Conservation (phyloP, 2,329 filamentous ascomycete species). For the Clarireedia homoeocarpa region DNA sequence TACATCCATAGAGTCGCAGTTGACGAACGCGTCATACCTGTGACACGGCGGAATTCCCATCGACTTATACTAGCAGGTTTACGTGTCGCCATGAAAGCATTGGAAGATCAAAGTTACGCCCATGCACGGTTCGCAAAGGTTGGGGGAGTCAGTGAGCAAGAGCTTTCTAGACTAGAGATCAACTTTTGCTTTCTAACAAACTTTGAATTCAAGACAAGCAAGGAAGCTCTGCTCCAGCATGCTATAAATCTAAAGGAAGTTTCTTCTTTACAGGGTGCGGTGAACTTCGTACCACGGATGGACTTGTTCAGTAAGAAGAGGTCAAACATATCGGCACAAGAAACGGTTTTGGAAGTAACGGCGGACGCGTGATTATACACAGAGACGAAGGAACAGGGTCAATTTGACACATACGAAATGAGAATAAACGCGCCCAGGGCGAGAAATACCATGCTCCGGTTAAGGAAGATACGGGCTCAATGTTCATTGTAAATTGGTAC, state of each 20-base stretch:
- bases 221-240: constrained; percentile 45
- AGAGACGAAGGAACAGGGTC: background rate
- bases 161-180: constrained; percentile 80
- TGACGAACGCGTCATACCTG: constrained; percentile 67
- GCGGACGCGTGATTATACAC: constrained; percentile 14
- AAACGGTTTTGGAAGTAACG: constrained; percentile 22
- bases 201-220: constrained; percentile 66
- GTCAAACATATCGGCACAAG: constrained; percentile 15
- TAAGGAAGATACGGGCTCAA: background rate
- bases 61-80: constrained; percentile 77
- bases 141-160: constrained; percentile 74
- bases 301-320: constrained; percentile 21
- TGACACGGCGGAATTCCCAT: constrained; percentile 80
- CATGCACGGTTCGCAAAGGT: constrained; percentile 80
- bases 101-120: constrained; percentile 87
- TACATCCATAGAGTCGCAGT: constrained; percentile 82
- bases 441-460: too few relatives aligned
- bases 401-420: too few relatives aligned
- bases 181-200: constrained; percentile 82
- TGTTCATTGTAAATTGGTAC: background rate
- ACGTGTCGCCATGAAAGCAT: constrained; percentile 82
- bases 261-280: constrained; percentile 26
- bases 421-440: too few relatives aligned
- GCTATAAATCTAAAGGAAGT: constrained; percentile 35
- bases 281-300: constrained; percentile 27